Evolutionary conservation across 2,329 filamentous ascomycete species (phyloP).

Genomic region (Canariomyces notabilis): DNA sequence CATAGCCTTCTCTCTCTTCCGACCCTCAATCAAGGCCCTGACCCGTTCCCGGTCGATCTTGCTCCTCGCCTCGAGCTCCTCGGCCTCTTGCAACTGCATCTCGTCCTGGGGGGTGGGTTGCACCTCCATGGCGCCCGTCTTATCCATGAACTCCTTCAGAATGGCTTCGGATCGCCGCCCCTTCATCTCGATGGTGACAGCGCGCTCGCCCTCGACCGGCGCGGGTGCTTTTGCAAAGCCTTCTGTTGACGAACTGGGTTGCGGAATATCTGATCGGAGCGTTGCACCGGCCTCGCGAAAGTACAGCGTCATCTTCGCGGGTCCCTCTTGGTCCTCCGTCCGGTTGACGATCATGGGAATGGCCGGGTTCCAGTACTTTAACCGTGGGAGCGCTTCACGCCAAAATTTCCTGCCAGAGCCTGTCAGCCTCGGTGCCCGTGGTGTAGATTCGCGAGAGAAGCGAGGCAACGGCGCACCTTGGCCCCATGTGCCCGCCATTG

Average conservation of each 20-base stretch:
- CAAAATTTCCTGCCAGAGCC: conserved; percentile 72
- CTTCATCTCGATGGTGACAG: conserved; percentile 59
- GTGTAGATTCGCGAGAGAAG: not conserved
- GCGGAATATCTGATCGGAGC: conserved; percentile 28
- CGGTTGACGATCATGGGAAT: conserved; percentile 79
- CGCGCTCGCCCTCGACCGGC: conserved; percentile 44
- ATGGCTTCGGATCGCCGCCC: conserved; percentile 57
- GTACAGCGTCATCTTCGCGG: conserved; percentile 62
- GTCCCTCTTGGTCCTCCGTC: conserved; percentile 48
- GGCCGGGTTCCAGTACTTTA: conserved; percentile 92
- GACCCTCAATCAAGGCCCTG: conserved; percentile 48
- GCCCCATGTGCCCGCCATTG: conserved; percentile 64
- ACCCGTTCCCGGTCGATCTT: conserved; percentile 51
- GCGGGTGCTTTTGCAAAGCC: conserved; percentile 46
- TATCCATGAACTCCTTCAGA: conserved; percentile 54
- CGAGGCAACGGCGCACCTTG: conserved; percentile 51
- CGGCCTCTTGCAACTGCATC: conserved; percentile 51
- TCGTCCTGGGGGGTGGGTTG: conserved; percentile 55
- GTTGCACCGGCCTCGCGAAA: conserved; percentile 38
- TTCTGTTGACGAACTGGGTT: conserved; percentile 43
- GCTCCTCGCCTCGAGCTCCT: conserved; percentile 47
- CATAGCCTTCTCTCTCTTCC: conserved; percentile 58
- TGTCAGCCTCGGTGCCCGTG: conserved; percentile 11
- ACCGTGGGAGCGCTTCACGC: conserved; percentile 70
- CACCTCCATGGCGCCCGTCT: conserved; percentile 56